Conservation (phyloP, 805 yeast genomes). For the Candida gorgasii region DNA sequence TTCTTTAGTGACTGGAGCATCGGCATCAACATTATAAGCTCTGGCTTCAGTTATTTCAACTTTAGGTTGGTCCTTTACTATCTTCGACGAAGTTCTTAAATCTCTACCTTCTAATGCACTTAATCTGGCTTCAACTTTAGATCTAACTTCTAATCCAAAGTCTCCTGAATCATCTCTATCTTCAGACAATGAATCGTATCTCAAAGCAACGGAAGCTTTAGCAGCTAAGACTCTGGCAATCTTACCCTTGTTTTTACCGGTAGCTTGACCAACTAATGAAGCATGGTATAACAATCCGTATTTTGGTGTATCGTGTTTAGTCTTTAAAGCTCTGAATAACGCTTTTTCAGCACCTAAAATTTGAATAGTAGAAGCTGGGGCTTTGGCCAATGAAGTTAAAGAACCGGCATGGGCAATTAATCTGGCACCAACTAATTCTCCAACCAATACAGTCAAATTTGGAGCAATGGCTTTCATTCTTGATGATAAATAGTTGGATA, state of each 20-base stretch:
- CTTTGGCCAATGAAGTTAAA: slow-evolving; percentile 89
- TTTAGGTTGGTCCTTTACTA: slow-evolving; percentile 81
- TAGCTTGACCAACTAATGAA: slow-evolving; percentile 95
- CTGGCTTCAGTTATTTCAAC: slow-evolving; percentile 81
- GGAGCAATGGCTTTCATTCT: slow-evolving; percentile 99
- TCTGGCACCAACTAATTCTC: slow-evolving; percentile 98
- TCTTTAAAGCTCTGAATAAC: slow-evolving; percentile 95
- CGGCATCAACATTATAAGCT: slow-evolving; percentile 95
- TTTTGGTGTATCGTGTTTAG: slow-evolving; percentile 98
- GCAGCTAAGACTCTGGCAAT: slow-evolving; percentile 98
- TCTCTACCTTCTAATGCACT: slow-evolving; percentile 97
- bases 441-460: slow-evolving; percentile 90
- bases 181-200: slow-evolving; percentile 96
- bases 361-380: slow-evolving; percentile 98
- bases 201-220: slow-evolving; percentile 93
- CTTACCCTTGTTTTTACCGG: slow-evolving; percentile 98
- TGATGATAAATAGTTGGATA: slow-evolving; percentile 84
- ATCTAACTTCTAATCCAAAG: slow-evolving; percentile 86
- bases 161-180: slow-evolving; percentile 96
- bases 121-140: slow-evolving; percentile 91
- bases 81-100: slow-evolving; percentile 82
- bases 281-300: slow-evolving; percentile 97
- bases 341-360: slow-evolving; percentile 99
- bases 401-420: slow-evolving; percentile 97
- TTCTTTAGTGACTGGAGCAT: slow-evolving; percentile 51